Percentiles rank a stretch among this genome's conserved stretches.
These are phyloP conservation scores for Candida bentonensis DNA, from an alignment of 805 yeast genomes.

Conservation along the genomic window DNA sequence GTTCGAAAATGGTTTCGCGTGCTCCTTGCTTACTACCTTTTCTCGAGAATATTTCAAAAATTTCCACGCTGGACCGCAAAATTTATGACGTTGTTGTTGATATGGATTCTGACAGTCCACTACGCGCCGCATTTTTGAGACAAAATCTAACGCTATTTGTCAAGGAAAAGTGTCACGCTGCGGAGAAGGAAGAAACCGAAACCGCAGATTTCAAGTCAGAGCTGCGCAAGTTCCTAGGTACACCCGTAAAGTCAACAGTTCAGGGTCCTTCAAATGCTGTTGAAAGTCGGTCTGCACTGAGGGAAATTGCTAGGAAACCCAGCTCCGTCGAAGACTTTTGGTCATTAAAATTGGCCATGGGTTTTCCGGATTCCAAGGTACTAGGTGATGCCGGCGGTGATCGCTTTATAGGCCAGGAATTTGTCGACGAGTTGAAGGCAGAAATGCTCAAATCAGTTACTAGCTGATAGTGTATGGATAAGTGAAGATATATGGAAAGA, in stretches of 20 bases:
- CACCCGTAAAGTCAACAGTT: conserved; percentile 6
- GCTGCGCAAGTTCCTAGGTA: conserved; percentile 10
- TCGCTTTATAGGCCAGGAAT: neutral
- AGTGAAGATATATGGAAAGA: conserved; percentile 3
- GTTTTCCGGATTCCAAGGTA: conserved; percentile 34
- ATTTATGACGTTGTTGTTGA: conserved; percentile 42
- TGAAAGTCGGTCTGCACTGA: conserved; percentile 44
- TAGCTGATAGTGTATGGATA: neutral
- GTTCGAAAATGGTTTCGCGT: conserved; percentile 20
- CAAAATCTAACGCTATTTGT: conserved; percentile 36
- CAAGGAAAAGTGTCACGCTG: conserved; percentile 20
- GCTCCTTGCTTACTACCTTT: conserved; percentile 66
- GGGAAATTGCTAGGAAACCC: conserved; percentile 29
- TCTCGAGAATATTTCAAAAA: conserved; percentile 31
- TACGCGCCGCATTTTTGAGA: conserved; percentile 25
- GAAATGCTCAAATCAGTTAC: conserved; percentile 1
- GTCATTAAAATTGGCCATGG: conserved; percentile 48
- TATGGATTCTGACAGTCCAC: conserved; percentile 24
- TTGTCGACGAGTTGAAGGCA: neutral
- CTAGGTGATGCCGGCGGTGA: conserved; percentile 17
- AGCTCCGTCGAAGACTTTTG: conserved; percentile 39
- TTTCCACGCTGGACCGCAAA: conserved; percentile 33
- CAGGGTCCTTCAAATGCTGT: conserved; percentile 24
- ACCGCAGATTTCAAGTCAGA: conserved; percentile 10
- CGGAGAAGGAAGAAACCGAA: conserved; percentile 6